Percentiles rank a stretch among this genome's conserved stretches.
Conservation (phyloP, 495 filamentous ascomycete genomes). For the Penicillium arizonense region DNA sequence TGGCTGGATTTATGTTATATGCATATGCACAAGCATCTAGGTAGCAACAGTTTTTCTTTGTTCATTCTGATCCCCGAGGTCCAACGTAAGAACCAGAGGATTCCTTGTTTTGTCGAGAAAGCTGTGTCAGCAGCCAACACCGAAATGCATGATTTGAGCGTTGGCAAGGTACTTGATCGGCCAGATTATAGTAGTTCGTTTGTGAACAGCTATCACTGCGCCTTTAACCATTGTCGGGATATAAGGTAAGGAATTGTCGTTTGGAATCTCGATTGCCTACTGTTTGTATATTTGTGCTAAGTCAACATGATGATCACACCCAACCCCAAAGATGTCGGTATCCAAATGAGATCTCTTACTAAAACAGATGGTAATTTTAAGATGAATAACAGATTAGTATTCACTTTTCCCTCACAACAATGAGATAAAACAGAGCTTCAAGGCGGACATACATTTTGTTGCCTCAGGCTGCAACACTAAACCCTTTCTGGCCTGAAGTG, state of each 20-base stretch:
- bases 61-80: too few relatives aligned
- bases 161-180: too few relatives aligned
- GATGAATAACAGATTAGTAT: too few relatives aligned
- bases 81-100: neutral
- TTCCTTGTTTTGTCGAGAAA: neutral
- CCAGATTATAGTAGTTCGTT: too few relatives aligned
- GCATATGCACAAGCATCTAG: neutral
- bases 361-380: too few relatives aligned
- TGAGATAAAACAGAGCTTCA: neutral
- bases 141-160: neutral
- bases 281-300: too few relatives aligned
- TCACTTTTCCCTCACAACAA: too few relatives aligned
- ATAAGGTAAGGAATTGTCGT: too few relatives aligned
- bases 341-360: neutral
- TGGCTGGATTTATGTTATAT: neutral
- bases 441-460: neutral
- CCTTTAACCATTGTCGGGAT: too few relatives aligned
- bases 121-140: neutral
- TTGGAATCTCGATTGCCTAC: too few relatives aligned
- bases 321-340: neutral
- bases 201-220: too few relatives aligned
- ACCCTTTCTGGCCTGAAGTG: constrained; percentile 22
- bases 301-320: neutral
- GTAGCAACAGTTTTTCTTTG: too few relatives aligned
- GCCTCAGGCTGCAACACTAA: constrained; percentile 25